Evolutionary conservation across 106 monocot species (phyloP), one percentile per base, ranked within the genome.

Genomic region (Hemerocallis citrina): DNA sequence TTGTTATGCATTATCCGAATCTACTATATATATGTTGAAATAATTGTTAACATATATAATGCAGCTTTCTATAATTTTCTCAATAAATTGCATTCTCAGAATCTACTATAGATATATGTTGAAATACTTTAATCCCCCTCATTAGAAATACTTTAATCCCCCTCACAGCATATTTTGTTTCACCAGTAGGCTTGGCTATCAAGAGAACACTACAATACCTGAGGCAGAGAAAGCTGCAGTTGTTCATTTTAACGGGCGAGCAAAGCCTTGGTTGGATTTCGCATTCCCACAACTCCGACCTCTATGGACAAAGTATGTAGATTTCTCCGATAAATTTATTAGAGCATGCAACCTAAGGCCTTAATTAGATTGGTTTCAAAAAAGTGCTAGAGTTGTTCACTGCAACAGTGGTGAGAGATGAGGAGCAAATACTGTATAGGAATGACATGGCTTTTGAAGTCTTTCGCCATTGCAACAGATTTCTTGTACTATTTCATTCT

Each of bases 231-330:
- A 63, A 34, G 89, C 89, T 23, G 89, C 89, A 9, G 89, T 89
- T 19, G 60, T 89, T 15, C 89, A 89, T 59, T 89, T 89, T 74
- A 89, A 89, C 43, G 89, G 89, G 27, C 57, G 89, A 55, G 89
- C 89, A 6, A 89, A 89, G 70, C 89, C 89, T 13, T 89, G 89
- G 89, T 59, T 89, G 62, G 89, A 84, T 55, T 69, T 89, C n/a
- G 89, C 84, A 28, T 85, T 89, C 67, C 89, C 89, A 10, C 75
- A 79, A 33, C 73, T 89, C 19, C 49, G 70, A 66, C 51, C 68
- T 29, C 75, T 85, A 0, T 85, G 84, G 89, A 68, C 76, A 19
- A 78, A 84, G 69, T 69, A 84, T 34, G 37, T 89, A 17, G 62
- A 81, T 70, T 78, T 81, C 59, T 81, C 89, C 0, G 89, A 89